Evolutionary conservation across 208 protist genomes (phyloP).

Genomic region (Acanthamoeba triangularis): DNA sequence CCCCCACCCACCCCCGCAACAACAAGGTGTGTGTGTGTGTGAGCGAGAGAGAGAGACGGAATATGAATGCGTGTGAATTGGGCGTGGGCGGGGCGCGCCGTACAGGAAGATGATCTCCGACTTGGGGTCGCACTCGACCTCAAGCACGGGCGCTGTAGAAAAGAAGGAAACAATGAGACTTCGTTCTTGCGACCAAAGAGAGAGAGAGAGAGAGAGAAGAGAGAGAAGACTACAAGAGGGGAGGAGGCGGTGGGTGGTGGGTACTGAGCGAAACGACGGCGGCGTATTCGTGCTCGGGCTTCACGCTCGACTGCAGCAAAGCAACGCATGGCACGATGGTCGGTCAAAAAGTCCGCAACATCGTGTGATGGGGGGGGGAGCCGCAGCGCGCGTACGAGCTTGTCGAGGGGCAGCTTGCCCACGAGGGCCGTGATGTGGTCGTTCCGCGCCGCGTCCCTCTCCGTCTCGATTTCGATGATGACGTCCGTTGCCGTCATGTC

Average conservation of each 20-base stretch:
- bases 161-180: no score
- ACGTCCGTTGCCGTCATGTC: neutral
- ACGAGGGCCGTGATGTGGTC: neutral
- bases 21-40: no score
- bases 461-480: neutral
- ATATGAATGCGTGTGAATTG: neutral
- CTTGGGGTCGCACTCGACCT: neutral
- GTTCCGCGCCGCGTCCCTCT: neutral
- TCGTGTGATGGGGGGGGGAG: neutral
- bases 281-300: neutral
- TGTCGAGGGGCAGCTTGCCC: conserved; percentile 1
- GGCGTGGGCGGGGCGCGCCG: neutral
- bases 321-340: neutral
- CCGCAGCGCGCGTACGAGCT: neutral
- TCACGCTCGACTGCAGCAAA: neutral
- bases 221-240: no score
- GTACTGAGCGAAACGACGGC: conserved; percentile 1
- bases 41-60: no score
- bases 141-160: neutral
- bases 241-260: no score
- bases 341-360: neutral
- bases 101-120: conserved; percentile 45
- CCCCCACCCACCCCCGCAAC: no score
- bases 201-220: neutral
- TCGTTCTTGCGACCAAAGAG: neutral